Percentiles rank a stretch among this genome's conserved stretches.
phyloP scores from a whole-genome alignment of 2,329 filamentous ascomycete genomes.

The Incumbomyces lentus region DNA sequence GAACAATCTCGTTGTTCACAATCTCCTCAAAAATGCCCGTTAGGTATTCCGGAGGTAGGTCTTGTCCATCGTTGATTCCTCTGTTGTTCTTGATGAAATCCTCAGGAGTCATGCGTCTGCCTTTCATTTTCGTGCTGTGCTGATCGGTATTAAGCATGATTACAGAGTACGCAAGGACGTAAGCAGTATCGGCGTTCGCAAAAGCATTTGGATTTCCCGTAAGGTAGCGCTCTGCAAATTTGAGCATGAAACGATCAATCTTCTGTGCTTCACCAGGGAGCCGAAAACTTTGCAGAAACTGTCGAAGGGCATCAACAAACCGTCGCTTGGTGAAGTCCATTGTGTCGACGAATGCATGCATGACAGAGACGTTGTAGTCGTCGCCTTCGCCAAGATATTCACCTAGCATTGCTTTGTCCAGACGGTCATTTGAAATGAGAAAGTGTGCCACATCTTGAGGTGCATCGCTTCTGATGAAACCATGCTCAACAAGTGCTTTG shows the following conservation, averaged over 20 bases:
- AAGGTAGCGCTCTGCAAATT: constrained; percentile 94
- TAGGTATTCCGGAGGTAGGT: constrained; percentile 88
- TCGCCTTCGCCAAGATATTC: constrained; percentile 94
- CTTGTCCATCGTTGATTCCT: constrained; percentile 92
- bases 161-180: constrained; percentile 90
- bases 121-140: constrained; percentile 77
- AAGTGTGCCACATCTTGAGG: constrained; percentile 79
- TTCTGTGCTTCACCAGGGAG: constrained; percentile 95
- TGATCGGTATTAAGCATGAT: constrained; percentile 94
- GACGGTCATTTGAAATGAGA: constrained; percentile 64
- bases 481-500: constrained; percentile 70
- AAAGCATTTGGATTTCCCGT: constrained; percentile 93
- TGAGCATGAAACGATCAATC: constrained; percentile 98
- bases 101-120: constrained; percentile 79
- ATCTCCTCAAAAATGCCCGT: constrained; percentile 88
- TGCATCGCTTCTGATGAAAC: constrained; percentile 71
- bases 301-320: constrained; percentile 83
- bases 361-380: constrained; percentile 83
- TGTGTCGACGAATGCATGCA: constrained; percentile 92
- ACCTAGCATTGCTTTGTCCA: constrained; percentile 87
- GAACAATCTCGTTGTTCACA: constrained; percentile 77
- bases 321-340: constrained; percentile 90
- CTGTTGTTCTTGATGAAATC: constrained; percentile 99
- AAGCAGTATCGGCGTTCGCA: constrained; percentile 95
- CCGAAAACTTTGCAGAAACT: constrained; percentile 89